Conservation (phyloP, 2,329 filamentous ascomycete genomes). For the Hymenoscyphus linearis region DNA sequence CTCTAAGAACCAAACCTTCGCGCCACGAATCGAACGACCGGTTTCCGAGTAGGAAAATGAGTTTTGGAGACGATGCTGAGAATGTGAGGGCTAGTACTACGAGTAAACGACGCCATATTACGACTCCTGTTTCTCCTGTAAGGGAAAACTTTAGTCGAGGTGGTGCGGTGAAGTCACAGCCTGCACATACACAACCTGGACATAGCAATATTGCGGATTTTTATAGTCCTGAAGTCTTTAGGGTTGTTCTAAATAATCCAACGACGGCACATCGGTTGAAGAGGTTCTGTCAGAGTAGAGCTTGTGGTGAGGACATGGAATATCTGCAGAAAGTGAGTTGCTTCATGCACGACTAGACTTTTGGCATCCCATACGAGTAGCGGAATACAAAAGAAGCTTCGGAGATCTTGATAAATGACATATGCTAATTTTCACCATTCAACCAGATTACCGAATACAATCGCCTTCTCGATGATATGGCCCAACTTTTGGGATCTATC, state of each 20-base stretch:
- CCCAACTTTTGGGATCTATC: conserved; percentile 41
- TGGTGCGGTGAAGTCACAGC: too few relatives aligned
- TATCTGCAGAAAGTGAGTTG: conserved; percentile 44
- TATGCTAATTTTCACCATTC: neutral
- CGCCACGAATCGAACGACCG: neutral
- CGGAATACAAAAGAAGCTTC: too few relatives aligned
- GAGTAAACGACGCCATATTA: neutral
- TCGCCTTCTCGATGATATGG: conserved; percentile 39
- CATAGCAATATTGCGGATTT: conserved; percentile 38
- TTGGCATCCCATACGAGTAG: neutral
- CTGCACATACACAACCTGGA: neutral
- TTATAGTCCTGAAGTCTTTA: conserved; percentile 45
- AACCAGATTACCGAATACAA: conserved; percentile 41
- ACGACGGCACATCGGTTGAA: conserved; percentile 42
- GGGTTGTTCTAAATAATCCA: conserved; percentile 45
- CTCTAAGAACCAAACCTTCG: neutral
- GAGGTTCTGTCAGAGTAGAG: conserved; percentile 43
- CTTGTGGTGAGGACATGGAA: conserved; percentile 45
- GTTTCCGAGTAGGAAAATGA: neutral
- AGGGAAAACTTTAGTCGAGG: neutral
- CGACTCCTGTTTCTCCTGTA: neutral
- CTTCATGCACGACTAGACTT: neutral
- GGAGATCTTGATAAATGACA: neutral
- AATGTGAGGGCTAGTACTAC: neutral
- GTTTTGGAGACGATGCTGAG: neutral